Evolutionary conservation across 345 rosid genomes (phyloP), one percentile per base, ranked within the genome.

Genomic region (Gossypium raimondii): DNA sequence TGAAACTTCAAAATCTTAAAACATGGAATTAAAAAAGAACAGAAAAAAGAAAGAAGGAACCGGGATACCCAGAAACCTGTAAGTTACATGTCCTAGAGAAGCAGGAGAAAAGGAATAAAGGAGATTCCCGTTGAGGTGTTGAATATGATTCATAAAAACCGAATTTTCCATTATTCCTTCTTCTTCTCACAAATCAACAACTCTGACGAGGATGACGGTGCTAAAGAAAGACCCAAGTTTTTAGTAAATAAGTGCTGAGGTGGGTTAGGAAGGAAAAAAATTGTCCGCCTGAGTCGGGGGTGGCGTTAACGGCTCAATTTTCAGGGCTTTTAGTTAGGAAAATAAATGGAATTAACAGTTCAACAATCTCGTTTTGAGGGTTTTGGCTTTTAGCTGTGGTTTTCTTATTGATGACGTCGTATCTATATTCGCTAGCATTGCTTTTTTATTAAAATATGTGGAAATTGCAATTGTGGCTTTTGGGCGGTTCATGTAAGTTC

Each of bases 71-170:
- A 41, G 17, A 16, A 34, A 87, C 90, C 90, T 85, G 88, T 87
- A 87, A 72, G 74, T 80, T 53, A 87, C 87, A 72, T 87, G 83
- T 73, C 86, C 75, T 34, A 70, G 84, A 66, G 90, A 86, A 75
- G 51, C 73, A 67, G 83, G 77, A 51, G 81, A 80, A 66, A 76
- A 76, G 10, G 84, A 84, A 62, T 76, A 75, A 45, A 51, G 25
- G 29, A 70, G 79, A 78, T 76, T 81, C 41, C 81, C 85, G 62
- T 76, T 70, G 27, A 79, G 38, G 18, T 25, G 63, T 47, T 45
- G 82, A 77, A 62, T 77, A 57, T 79, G 85, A 24, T 75, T 73
- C 9, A 77, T 66, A 66, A 58, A 76, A 56, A 29, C 57, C n/a
- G 72, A 47, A 2, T 73, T 51, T 24, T 81, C 74, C 80, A 81